phyloP scores from a whole-genome alignment of 257 asterid genomes.

The Capsicum baccatum region DNA sequence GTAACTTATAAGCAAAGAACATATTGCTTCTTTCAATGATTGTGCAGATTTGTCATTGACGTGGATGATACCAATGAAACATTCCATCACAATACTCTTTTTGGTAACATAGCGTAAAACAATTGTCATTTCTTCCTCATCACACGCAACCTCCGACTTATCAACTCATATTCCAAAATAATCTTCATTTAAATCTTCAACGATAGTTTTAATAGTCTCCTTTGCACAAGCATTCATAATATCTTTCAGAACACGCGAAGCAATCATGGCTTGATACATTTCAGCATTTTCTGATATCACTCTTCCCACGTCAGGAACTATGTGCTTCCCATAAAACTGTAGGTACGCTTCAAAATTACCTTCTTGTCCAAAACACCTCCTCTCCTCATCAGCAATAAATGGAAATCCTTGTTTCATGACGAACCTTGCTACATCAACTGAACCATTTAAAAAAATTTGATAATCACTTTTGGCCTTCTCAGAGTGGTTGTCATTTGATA shows the following conservation, averaged over 20 bases:
- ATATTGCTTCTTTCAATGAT: not conserved
- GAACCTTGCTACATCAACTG: not conserved
- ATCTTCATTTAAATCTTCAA: not conserved
- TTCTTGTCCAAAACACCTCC: not conserved
- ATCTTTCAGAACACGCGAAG: slow-evolving; percentile 25
- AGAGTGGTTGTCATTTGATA: not conserved
- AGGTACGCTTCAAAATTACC: slow-evolving; percentile 25
- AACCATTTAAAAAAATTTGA: not conserved
- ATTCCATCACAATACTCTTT: not conserved
- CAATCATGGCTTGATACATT: slow-evolving; percentile 17
- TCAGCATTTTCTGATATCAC: slow-evolving; percentile 23
- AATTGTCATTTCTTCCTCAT: slow-evolving; percentile 15
- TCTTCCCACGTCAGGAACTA: not conserved
- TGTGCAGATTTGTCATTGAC: not conserved
- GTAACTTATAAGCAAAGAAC: slow-evolving; percentile 1
- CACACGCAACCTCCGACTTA: not conserved
- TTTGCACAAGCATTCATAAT: slow-evolving; percentile 1
- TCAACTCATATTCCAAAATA: slow-evolving; percentile 16
- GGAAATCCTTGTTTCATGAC: not conserved
- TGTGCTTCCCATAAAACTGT: not conserved
- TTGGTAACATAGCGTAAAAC: not conserved
- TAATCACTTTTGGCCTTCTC: slow-evolving; percentile 12
- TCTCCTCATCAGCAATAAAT: slow-evolving; percentile 21
- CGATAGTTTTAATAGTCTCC: not conserved
- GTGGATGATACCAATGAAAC: slow-evolving; percentile 23